Evolutionary conservation across 2,329 filamentous ascomycete genomes (phyloP).

Genomic region (Pezicula radicicola): DNA sequence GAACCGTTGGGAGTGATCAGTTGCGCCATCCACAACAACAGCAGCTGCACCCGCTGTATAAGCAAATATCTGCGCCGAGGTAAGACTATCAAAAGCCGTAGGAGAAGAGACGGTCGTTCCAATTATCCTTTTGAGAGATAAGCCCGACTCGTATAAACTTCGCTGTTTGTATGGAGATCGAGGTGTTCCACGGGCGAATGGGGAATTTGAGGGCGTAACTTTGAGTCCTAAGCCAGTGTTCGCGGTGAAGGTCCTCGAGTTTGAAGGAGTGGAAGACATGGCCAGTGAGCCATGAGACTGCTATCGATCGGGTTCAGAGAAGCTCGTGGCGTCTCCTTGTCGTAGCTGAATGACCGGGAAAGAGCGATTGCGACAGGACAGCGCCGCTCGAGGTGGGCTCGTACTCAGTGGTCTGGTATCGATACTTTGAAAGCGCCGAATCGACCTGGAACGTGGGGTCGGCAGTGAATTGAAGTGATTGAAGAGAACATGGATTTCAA

Average conservation of each 20-base stretch:
- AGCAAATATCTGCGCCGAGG: conserved; percentile 69
- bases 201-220: conserved; percentile 75
- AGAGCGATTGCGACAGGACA: conserved; percentile 9
- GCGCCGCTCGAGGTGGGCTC: background rate
- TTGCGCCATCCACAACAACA: conserved; percentile 71
- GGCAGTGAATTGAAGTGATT: background rate
- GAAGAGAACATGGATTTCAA: conserved; percentile 10
- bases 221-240: conserved; percentile 44
- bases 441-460: conserved; percentile 9
- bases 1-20: conserved; percentile 72
- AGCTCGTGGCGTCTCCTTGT: background rate
- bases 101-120: conserved; percentile 85
- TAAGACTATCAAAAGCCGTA: conserved; percentile 80
- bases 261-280: conserved; percentile 31
- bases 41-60: conserved; percentile 92
- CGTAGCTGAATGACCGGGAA: background rate
- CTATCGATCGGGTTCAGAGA: background rate
- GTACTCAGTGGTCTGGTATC: conserved; percentile 5
- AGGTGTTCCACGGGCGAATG: conserved; percentile 59
- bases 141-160: conserved; percentile 47
- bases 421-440: conserved; percentile 5
- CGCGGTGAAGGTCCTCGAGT: conserved; percentile 25
- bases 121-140: conserved; percentile 80
- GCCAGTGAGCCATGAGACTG: conserved; percentile 24
- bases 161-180: conserved; percentile 57